Evolutionary conservation across 78 protist genomes (phyloP).

Genomic region (Bigelowiella natans): DNA sequence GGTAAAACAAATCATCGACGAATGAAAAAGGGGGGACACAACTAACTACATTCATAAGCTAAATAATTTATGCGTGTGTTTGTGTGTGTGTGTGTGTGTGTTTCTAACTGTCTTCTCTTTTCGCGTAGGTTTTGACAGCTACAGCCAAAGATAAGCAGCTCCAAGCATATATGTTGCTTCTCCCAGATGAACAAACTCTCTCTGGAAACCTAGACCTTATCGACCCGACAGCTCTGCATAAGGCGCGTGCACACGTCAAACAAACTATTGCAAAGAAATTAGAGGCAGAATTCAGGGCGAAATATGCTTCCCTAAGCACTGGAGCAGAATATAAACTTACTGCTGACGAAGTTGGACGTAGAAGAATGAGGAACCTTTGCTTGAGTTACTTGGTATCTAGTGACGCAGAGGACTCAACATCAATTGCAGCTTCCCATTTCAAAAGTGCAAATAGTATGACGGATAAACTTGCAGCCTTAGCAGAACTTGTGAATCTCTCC

Average conservation of each 20-base stretch:
- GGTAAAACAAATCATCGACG: too few species aligned
- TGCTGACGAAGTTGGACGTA: background rate
- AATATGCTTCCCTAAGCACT: background rate
- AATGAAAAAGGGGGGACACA: too few species aligned
- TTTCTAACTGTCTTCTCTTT: too few species aligned
- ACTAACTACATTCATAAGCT: too few species aligned
- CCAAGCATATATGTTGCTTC: background rate
- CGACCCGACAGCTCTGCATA: background rate
- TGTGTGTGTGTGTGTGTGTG: too few species aligned
- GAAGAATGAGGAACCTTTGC: background rate
- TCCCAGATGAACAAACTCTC: background rate
- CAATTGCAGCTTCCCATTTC: background rate
- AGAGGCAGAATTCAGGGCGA: background rate
- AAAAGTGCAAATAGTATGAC: background rate
- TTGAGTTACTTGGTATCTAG: too few species aligned
- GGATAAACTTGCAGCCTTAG: background rate
- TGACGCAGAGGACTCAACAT: too few species aligned
- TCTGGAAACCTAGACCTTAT: background rate
- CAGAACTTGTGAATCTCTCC: background rate
- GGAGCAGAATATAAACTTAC: background rate
- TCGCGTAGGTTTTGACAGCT: too few species aligned
- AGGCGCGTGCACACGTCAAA: too few species aligned
- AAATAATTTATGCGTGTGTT: too few species aligned
- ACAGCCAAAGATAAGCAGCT: background rate
- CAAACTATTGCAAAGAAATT: background rate